Conservation (phyloP, 305 asterid species). For the Plantago lanceolata region DNA sequence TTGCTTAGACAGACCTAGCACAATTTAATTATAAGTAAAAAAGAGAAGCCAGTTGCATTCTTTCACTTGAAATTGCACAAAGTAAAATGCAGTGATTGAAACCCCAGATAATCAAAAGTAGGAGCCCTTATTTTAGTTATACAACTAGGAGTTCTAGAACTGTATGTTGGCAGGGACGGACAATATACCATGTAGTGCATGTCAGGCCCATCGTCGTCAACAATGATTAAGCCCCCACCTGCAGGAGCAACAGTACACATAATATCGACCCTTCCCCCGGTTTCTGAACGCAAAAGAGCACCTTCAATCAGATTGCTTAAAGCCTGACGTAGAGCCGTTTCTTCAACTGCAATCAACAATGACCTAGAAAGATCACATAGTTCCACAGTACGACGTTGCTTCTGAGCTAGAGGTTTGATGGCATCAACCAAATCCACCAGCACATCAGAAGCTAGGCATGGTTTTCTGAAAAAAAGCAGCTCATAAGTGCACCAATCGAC, state of each 20-base stretch:
- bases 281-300: slow-evolving; percentile 68
- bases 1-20: no score
- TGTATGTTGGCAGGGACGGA: slow-evolving; percentile 4
- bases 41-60: no score
- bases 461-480: slow-evolving; percentile 41
- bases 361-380: slow-evolving; percentile 59
- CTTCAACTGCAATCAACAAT: slow-evolving; percentile 74
- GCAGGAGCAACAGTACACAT: slow-evolving; percentile 80
- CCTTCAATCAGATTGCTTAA: slow-evolving; percentile 92
- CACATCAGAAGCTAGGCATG: slow-evolving; percentile 63
- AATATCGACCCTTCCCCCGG: slow-evolving; percentile 72
- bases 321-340: slow-evolving; percentile 89
- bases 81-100: no score
- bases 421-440: slow-evolving; percentile 79
- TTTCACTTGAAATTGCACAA: no score
- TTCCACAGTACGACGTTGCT: slow-evolving; percentile 60
- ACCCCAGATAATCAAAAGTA: background rate
- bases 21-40: no score
- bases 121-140: background rate
- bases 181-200: slow-evolving; percentile 82
- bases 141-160: no score
- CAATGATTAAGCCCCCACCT: slow-evolving; percentile 80
- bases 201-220: slow-evolving; percentile 95
- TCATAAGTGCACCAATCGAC: slow-evolving; percentile 18
- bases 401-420: slow-evolving; percentile 69